Percentiles rank a stretch among this genome's conserved stretches.
Conservation (phyloP, 345 rosid genomes). For the Populus alba region DNA sequence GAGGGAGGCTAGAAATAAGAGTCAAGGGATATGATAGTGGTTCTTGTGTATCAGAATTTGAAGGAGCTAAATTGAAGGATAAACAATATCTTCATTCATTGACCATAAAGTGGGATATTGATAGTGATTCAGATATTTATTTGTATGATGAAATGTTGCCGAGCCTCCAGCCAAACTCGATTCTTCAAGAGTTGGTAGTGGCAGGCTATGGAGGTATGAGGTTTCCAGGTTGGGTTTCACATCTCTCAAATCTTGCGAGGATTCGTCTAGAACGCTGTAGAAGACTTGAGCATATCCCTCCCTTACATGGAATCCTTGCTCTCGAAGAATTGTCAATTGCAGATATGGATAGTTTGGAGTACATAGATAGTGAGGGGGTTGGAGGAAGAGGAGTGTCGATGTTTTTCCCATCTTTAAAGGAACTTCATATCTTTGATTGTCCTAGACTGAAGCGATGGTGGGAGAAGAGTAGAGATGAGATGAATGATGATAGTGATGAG, state of each 20-base stretch:
- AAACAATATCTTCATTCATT: no score
- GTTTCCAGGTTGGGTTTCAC: not conserved
- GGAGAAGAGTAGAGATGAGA: not conserved
- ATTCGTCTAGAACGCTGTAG: not conserved
- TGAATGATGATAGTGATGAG: not conserved
- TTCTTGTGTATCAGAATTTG: no score
- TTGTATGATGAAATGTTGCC: no score
- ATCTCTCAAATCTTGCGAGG: not conserved
- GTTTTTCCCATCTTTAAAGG: conserved; percentile 8
- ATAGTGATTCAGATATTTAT: no score
- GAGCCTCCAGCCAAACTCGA: no score
- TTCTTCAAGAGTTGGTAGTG: no score
- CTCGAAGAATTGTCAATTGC: not conserved
- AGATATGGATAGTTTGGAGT: not conserved
- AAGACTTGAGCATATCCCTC: not conserved
- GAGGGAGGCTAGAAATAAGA: no score
- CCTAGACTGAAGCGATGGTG: conserved; percentile 13
- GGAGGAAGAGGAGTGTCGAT: not conserved
- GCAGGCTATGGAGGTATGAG: not conserved
- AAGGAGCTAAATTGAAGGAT: no score
- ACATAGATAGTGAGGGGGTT: not conserved
- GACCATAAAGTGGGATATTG: no score
- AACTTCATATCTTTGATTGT: not conserved
- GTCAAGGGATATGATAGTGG: no score
- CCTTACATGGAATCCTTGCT: not conserved